Evolutionary conservation across 2,329 filamentous ascomycete species (phyloP).

Genomic region (Colletotrichum falcatum): DNA sequence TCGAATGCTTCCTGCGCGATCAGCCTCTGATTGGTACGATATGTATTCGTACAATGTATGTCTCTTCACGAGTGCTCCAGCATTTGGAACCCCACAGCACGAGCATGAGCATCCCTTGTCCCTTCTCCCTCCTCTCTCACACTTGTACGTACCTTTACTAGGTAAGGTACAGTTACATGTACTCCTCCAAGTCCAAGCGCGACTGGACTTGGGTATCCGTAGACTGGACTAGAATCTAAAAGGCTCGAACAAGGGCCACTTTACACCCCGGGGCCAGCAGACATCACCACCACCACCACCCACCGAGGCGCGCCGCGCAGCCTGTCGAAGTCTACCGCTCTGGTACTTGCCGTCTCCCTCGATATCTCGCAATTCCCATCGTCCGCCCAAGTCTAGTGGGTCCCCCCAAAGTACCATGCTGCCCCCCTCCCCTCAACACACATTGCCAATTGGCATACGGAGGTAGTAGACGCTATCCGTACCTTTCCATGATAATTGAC

Average conservation of each 20-base stretch:
- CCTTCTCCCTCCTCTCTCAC: slow-evolving; percentile 28
- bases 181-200: slow-evolving; percentile 27
- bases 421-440: not conserved
- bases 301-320: slow-evolving; percentile 2
- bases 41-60: no score
- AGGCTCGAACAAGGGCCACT: slow-evolving; percentile 31
- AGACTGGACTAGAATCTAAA: slow-evolving; percentile 21
- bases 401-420: slow-evolving; percentile 13
- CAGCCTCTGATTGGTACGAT: slow-evolving; percentile 51
- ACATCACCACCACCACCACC: no score
- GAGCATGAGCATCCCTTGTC: slow-evolving; percentile 26
- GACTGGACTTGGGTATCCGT: slow-evolving; percentile 29
- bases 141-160: not conserved
- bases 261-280: not conserved
- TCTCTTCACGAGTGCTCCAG: slow-evolving; percentile 37
- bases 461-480: slow-evolving; percentile 7
- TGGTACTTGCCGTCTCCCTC: slow-evolving; percentile 26
- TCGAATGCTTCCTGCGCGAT: slow-evolving; percentile 46
- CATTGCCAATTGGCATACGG: no score
- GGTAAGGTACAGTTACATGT: not conserved
- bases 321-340: slow-evolving; percentile 1
- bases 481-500: slow-evolving; percentile 18
- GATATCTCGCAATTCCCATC: slow-evolving; percentile 13
- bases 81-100: slow-evolving; percentile 38
- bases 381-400: slow-evolving; percentile 4